Percentiles rank a stretch among this genome's conserved stretches.
Conservation (phyloP, 2,329 filamentous ascomycete species). For the Graphilbum sp. region DNA sequence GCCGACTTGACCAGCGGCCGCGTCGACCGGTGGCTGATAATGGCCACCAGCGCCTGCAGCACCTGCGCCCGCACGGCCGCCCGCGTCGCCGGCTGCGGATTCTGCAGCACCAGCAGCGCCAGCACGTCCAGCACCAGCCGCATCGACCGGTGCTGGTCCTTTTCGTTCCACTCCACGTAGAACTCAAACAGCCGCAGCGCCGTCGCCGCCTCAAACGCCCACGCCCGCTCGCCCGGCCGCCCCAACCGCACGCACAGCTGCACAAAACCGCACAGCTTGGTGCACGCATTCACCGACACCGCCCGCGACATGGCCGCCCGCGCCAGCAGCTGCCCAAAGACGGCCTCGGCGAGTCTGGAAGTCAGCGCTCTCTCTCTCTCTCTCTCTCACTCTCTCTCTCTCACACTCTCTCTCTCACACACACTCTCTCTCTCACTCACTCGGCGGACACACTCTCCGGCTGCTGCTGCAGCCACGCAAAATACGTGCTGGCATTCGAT, state of each 20-base stretch:
- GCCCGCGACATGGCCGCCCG: slow-evolving; percentile 36
- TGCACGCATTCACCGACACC: slow-evolving; percentile 38
- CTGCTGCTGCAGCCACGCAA: slow-evolving; percentile 12
- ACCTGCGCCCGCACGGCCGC: slow-evolving; percentile 26
- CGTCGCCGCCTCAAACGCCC: slow-evolving; percentile 34
- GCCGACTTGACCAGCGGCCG: slow-evolving; percentile 53
- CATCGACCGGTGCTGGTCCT: slow-evolving; percentile 47
- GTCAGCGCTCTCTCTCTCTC: too few relatives aligned
- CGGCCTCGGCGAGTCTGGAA: slow-evolving; percentile 6
- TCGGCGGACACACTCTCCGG: slow-evolving; percentile 4
- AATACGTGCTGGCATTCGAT: slow-evolving; percentile 13
- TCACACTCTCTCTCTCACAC: too few relatives aligned
- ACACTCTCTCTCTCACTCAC: too few relatives aligned
- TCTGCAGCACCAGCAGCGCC: slow-evolving; percentile 30
- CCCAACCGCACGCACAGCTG: slow-evolving; percentile 36
- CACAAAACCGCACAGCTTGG: slow-evolving; percentile 45
- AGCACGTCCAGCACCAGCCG: slow-evolving; percentile 44
- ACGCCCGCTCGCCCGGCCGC: slow-evolving; percentile 20
- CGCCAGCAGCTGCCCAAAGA: slow-evolving; percentile 31
- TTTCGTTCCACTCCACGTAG: slow-evolving; percentile 51
- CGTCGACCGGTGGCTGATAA: slow-evolving; percentile 42
- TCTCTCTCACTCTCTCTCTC: too few relatives aligned
- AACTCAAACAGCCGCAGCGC: slow-evolving; percentile 39
- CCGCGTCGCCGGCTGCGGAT: slow-evolving; percentile 25
- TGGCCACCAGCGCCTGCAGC: slow-evolving; percentile 35